Evolutionary conservation across 2,329 filamentous ascomycete species (phyloP), one percentile per base, ranked within the genome.

Genomic region (Claviceps sp.): DNA sequence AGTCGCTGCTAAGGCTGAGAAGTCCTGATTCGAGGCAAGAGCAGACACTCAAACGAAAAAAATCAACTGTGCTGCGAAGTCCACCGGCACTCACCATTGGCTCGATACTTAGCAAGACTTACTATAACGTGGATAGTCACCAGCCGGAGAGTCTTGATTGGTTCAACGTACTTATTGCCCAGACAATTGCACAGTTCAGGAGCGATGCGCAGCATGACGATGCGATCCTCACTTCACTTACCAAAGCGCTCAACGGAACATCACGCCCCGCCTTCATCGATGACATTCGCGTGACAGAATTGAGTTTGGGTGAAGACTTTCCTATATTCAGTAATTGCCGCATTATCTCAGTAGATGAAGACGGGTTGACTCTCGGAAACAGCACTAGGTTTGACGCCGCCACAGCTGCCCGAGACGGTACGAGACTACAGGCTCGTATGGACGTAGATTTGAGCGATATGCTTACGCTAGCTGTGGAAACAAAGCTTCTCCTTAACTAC

Each of bases 321-420:
- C 93, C 93, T 29, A 98, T 98, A 50, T 95, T 98, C 67, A 96
- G 90, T 72, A 98, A 98, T 67, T 97, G 93, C 63, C 82, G 93
- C 53, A 86, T 98, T 51, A 96, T 96, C 54, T 88, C 90, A 2
- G 87, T 96, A 0, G 84, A 88, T 60, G 86, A 91, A 59, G 85
- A 90, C 66, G 85, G 85, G 1, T 67, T 83, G 38, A 75, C 71
- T 45, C 70, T 83, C 38, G 75, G 70, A 52, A 65, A 66, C 26
- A 71, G 74, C 16, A 72, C 70, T 56, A 72, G 70, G n/a, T 73
- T 78, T 44, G 73, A 78, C 53, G 69, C 73, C 4, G 72, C 71
- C 49, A 74, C 69, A 47, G 76, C 76, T 20, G 74, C 72, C 14
- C 71, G 76, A 53, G 77, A 78, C 51, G 88, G 88, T 22, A 85